These are phyloP conservation scores for Aureobasidium leucospermi DNA, from an alignment of 2,329 filamentous ascomycete species.

Conservation along the genomic window DNA sequence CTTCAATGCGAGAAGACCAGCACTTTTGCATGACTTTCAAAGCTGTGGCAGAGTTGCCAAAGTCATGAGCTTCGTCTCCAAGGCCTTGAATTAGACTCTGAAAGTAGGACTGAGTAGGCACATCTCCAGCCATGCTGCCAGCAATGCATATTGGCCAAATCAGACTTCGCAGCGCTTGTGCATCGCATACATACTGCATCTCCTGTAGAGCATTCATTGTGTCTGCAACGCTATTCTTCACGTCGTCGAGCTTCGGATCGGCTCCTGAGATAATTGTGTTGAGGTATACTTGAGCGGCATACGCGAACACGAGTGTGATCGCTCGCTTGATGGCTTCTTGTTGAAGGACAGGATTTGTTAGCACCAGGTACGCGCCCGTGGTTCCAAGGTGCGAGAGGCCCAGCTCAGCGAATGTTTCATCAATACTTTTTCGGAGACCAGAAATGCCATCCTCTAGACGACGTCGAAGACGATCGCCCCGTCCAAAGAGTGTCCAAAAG, in stretches of 20 bases:
- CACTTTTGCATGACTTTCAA: conserved; percentile 7
- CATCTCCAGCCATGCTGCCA: conserved; percentile 11
- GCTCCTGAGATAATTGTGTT: conserved; percentile 6
- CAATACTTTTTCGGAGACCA: not conserved
- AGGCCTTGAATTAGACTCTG: not conserved
- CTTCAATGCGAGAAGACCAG: not conserved
- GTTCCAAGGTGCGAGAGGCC: not conserved
- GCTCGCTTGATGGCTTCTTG: conserved; percentile 5
- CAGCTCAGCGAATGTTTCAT: not conserved
- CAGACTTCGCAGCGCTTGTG: conserved; percentile 9
- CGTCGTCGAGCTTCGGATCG: not conserved
- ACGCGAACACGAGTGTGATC: conserved; percentile 12
- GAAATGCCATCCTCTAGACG: not conserved
- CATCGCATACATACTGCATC: conserved; percentile 4
- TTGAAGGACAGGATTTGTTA: not conserved
- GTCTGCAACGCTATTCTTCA: conserved; percentile 2
- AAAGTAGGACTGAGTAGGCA: not conserved
- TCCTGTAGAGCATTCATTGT: conserved; percentile 11
- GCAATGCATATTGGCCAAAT: conserved; percentile 14
- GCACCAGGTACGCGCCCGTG: not conserved
- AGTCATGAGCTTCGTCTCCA: conserved; percentile 11
- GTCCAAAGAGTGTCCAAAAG: conserved; percentile 7
- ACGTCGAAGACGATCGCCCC: not conserved
- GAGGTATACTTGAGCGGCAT: conserved; percentile 11
- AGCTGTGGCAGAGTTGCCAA: conserved; percentile 6